Evolutionary conservation across 768 basidiomycete genomes (phyloP).

Genomic region (Gymnopilus dilepis): DNA sequence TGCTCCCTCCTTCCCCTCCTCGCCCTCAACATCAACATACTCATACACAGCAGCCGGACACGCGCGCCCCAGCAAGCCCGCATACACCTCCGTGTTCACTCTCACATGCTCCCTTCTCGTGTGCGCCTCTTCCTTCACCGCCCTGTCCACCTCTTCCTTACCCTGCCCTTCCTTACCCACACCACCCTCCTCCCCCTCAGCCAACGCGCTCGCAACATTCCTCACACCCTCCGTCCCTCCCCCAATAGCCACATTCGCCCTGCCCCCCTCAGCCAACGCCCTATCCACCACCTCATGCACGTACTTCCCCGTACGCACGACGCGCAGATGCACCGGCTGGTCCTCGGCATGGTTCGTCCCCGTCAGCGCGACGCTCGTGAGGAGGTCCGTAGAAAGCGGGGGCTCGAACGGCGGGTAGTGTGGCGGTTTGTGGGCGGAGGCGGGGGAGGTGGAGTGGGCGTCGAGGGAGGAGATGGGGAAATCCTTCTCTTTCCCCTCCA

Average conservation of each 20-base stretch:
- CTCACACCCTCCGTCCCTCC: slow-evolving; percentile 33
- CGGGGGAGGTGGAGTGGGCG: slow-evolving; percentile 72
- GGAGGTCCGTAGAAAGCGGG: slow-evolving; percentile 89
- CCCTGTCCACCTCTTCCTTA: slow-evolving; percentile 25
- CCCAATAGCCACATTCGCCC: slow-evolving; percentile 34
- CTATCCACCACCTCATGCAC: slow-evolving; percentile 26
- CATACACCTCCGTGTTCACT: slow-evolving; percentile 79
- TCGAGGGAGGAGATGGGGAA: slow-evolving; percentile 48
- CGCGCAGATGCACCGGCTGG: slow-evolving; percentile 86
- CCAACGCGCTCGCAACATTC: slow-evolving; percentile 30
- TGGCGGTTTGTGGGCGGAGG: slow-evolving; percentile 72
- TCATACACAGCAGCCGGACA: slow-evolving; percentile 98
- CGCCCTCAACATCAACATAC: slow-evolving; percentile 71
- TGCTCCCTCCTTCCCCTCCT: slow-evolving; percentile 29
- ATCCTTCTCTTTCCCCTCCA: slow-evolving; percentile 34
- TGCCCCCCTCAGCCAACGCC: background rate
- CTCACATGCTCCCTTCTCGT: slow-evolving; percentile 70
- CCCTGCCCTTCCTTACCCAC: slow-evolving; percentile 21
- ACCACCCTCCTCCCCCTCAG: slow-evolving; percentile 25
- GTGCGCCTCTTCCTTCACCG: slow-evolving; percentile 45
- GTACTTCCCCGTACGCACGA: slow-evolving; percentile 47
- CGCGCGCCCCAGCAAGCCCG: slow-evolving; percentile 84
- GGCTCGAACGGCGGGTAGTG: slow-evolving; percentile 88
- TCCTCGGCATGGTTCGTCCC: slow-evolving; percentile 98
- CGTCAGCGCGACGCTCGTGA: slow-evolving; percentile 89